These are phyloP conservation scores for Psilocybe subaeruginosa DNA, from an alignment of 768 basidiomycete species.

Conservation along the genomic window DNA sequence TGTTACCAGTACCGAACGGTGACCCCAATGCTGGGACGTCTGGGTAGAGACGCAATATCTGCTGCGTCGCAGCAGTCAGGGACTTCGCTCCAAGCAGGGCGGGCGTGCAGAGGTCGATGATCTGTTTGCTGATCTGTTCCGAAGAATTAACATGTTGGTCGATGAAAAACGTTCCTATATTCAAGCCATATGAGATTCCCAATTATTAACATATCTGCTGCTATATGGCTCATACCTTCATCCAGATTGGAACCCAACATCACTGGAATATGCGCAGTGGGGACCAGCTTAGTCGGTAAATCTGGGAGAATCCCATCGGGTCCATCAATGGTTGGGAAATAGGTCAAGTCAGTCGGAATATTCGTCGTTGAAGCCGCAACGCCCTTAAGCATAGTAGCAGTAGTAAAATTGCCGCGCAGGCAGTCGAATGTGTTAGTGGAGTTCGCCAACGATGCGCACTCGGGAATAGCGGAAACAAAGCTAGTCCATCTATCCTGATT, in stretches of 20 bases:
- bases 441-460: conserved; percentile 20
- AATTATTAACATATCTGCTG: too few relatives aligned
- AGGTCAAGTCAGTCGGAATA: conserved; percentile 18
- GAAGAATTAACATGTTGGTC: conserved; percentile 22
- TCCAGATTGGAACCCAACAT: conserved; percentile 44
- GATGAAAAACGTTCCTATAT: conserved; percentile 35
- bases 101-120: conserved; percentile 26
- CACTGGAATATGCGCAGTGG: conserved; percentile 34
- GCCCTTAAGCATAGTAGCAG: neutral
- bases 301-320: conserved; percentile 36
- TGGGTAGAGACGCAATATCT: conserved; percentile 39
- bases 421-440: conserved; percentile 32
- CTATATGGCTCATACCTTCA: conserved; percentile 33
- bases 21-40: conserved; percentile 40
- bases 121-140: conserved; percentile 23
- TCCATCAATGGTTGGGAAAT: conserved; percentile 39
- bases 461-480: conserved; percentile 31
- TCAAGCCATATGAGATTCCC: neutral
- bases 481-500: conserved; percentile 31
- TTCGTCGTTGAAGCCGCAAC: neutral
- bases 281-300: conserved; percentile 32
- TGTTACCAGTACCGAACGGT: conserved; percentile 44
- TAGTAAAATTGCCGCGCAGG: conserved; percentile 8
- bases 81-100: conserved; percentile 19
- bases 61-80: conserved; percentile 20